Base-by-base conservation (phyloP, 345 rosid species). In the Rhodamnia rubescens region DNA sequence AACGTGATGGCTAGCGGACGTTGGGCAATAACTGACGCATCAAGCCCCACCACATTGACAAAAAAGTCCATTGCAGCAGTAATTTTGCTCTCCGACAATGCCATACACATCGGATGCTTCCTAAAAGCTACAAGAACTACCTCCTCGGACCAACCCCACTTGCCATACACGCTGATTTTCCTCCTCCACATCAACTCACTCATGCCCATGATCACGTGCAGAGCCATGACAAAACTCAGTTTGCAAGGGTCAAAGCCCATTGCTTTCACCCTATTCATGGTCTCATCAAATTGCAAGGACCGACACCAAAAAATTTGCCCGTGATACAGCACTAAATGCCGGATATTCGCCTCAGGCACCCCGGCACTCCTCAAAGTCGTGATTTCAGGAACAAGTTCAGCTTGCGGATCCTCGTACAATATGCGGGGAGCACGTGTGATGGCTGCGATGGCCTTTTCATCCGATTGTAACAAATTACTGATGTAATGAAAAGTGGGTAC, bases 41-140 rank as follows among this genome's bases (percentile, higher is more conserved):
- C 84, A 82, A 64, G 56, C 21, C 89, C 90, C 86, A 92, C 82
- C 74, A 82, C 54, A 69, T 89, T 85, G 50, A 90, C 86, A 83
- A 89, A 53, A 74, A 86, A 61, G 57, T 88, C 86, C 89, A 90
- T 87, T 27, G 32, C 13, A 15, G 59, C 85, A 2, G 42, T 5
- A 56, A 92, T 86, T 54, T 88, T 90, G 13, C 85, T 69, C 85
- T 85, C 89, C 1, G 91, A 92, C 6, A 26, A 2, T 20, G 15
- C 10, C 87, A 92, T 86, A 53, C 81, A 86, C 57, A 22, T 10
- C 8, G 92, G 88, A 69, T 22, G 13, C 84, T 49, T 88, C 27
- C 27, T 6, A 84, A 91, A 90, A 6, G 90, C 90, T 4, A 29
- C 11, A 1, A 83, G 6, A 84, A 86, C 44, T 53, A 85, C 88